phyloP scores from a whole-genome alignment of 768 basidiomycete species.

The Mycena vulgaris region DNA sequence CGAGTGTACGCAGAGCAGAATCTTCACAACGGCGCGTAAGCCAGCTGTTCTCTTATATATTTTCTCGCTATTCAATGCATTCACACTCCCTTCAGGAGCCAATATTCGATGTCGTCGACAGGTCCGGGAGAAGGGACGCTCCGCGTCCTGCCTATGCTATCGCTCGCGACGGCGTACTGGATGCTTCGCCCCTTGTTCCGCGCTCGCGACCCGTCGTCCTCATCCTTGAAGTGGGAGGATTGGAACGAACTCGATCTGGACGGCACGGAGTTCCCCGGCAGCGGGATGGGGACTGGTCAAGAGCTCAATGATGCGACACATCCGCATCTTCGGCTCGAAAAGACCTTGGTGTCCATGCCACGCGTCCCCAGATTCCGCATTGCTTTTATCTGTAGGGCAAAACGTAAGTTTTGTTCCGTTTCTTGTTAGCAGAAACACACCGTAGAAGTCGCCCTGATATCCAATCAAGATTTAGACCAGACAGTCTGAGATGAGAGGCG shows the following conservation, averaged over 20 bases:
- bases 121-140: slow-evolving; percentile 76
- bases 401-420: too few species aligned
- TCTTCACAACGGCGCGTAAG: slow-evolving; percentile 73
- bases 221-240: slow-evolving; percentile 59
- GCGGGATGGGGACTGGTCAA: slow-evolving; percentile 66
- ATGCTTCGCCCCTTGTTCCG: slow-evolving; percentile 80
- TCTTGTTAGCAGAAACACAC: too few species aligned
- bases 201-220: slow-evolving; percentile 43
- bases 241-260: slow-evolving; percentile 71
- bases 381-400: slow-evolving; percentile 18
- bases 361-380: slow-evolving; percentile 51
- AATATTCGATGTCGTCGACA: slow-evolving; percentile 69
- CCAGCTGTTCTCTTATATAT: slow-evolving; percentile 20
- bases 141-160: slow-evolving; percentile 69
- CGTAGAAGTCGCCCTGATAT: not conserved
- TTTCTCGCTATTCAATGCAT: not conserved
- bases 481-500: not conserved
- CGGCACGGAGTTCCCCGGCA: slow-evolving; percentile 68
- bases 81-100: slow-evolving; percentile 55
- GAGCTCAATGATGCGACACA: slow-evolving; percentile 71
- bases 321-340: slow-evolving; percentile 72
- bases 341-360: slow-evolving; percentile 73
- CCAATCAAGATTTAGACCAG: not conserved
- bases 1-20: slow-evolving; percentile 70
- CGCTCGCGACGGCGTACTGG: slow-evolving; percentile 71